phyloP scores from a whole-genome alignment of 352 stramenopile genomes.

The Phytophthora sp. region DNA sequence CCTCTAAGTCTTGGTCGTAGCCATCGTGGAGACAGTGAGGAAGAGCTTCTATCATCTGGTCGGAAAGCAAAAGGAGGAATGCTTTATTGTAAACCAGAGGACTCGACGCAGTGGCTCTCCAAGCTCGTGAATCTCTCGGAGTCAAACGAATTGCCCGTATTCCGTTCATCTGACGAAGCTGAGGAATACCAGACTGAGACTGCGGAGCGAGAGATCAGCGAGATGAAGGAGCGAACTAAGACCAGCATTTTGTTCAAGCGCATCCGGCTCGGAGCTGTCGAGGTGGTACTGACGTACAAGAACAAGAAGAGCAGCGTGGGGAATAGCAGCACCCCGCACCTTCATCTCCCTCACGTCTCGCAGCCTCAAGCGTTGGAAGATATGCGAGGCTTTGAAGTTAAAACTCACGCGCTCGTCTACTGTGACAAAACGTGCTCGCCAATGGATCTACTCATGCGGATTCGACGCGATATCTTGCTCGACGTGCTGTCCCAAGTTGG shows the following conservation, averaged over 20 bases:
- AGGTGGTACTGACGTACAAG: slow-evolving; percentile 85
- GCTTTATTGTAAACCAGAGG: slow-evolving; percentile 48
- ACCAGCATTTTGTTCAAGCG: slow-evolving; percentile 82
- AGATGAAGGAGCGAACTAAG: slow-evolving; percentile 52
- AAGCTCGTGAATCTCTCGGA: slow-evolving; percentile 34
- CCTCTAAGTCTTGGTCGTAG: slow-evolving; percentile 50
- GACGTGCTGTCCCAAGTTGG: slow-evolving; percentile 86
- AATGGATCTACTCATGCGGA: slow-evolving; percentile 69
- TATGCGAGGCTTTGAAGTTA: slow-evolving; percentile 86
- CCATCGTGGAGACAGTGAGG: slow-evolving; percentile 34
- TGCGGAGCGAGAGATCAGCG: slow-evolving; percentile 34
- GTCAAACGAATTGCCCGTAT: slow-evolving; percentile 37
- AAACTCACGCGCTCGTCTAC: slow-evolving; percentile 87
- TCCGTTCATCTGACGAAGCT: slow-evolving; percentile 9
- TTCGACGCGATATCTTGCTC: slow-evolving; percentile 81
- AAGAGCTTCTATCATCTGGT: slow-evolving; percentile 15
- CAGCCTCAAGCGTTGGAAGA: slow-evolving; percentile 74
- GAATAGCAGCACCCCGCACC: slow-evolving; percentile 16
- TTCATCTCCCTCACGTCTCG: slow-evolving; percentile 20
- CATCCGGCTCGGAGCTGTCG: slow-evolving; percentile 77
- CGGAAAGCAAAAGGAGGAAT: slow-evolving; percentile 20
- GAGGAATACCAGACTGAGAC: slow-evolving; percentile 17
- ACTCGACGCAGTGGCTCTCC: slow-evolving; percentile 49
- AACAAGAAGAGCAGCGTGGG: slow-evolving; percentile 58
- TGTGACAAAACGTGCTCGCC: slow-evolving; percentile 88